Base-by-base conservation (phyloP, 352 stramenopile species). In the Globisporangium nodosum region DNA sequence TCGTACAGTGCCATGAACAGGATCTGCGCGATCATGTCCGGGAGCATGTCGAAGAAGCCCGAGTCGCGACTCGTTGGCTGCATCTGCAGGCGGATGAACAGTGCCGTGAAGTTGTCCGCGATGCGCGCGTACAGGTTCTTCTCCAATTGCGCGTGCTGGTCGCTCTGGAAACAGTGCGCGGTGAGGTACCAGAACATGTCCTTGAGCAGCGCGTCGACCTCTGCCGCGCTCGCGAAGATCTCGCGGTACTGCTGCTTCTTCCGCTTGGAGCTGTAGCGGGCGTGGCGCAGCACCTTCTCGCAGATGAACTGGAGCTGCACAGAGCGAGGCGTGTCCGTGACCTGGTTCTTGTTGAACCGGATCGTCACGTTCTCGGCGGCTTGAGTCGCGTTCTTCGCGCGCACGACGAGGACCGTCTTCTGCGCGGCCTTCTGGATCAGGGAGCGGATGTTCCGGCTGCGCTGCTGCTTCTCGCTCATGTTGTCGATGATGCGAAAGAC, bases 181-280 rank as follows among this genome's bases (percentile, higher is more conserved):
- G 73, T 86, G 13, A 87, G 42, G 54, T 85, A 85, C 81, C 81
- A 91, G 52, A 91, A 91, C 65, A 89, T 78, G 49, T 91, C 78
- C 58, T 88, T 86, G 18, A 89, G 56, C 21, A 91, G 46, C 37
- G 67, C 61, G 5, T 91, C 69, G 30, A 87, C 64, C 54, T 91
- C 78, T 6, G 47, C 20, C 1, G 69, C 52, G 13, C 64, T 63
- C 1, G 61, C 46, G 50, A 89, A 89, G 24, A 83, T 59, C 11
- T 78, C 67, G 5, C 64, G 65, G 60, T 85, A 89, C 35, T 73
- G 60, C 15, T 31, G 21, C 11, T 70, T 59, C 42, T 77, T 76
- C 9, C 67, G 70, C 16, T 55, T 54, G 0, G 70, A 73, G 12
- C 52, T 43, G 40, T 84, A 85, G 1, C 46, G 65, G 13, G 61